Percentiles rank a stretch among this genome's conserved stretches.
Evolutionary conservation across 768 basidiomycete species (phyloP).

Genomic region (Boletus vinaceobasis): DNA sequence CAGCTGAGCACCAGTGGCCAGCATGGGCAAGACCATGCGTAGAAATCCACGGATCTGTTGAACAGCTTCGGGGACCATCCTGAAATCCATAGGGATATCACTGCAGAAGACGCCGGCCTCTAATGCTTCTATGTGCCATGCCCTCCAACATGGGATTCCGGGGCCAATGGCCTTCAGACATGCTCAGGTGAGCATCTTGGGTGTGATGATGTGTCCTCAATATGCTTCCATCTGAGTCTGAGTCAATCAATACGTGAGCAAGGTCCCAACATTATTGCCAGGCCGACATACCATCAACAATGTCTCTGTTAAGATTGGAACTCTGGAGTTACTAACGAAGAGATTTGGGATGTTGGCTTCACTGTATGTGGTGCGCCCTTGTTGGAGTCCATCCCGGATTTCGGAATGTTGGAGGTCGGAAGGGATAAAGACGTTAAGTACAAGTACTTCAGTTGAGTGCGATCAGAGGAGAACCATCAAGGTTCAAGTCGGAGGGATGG

Average conservation of each 20-base stretch:
- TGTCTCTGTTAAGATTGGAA: too few relatives aligned
- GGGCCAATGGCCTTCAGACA: constrained; percentile 95
- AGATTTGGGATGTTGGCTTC: too few relatives aligned
- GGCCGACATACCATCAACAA: constrained; percentile 81
- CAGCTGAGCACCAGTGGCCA: constrained; percentile 47
- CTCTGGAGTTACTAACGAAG: too few relatives aligned
- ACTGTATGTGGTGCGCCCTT: too few relatives aligned
- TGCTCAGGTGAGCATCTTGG: constrained; percentile 86
- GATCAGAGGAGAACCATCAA: too few relatives aligned
- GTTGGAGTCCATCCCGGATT: too few relatives aligned
- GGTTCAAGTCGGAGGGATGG: too few relatives aligned
- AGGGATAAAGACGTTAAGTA: too few relatives aligned
- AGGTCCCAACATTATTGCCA: background rate
- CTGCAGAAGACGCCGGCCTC: constrained; percentile 98
- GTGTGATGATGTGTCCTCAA: constrained; percentile 91
- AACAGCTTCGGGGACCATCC: constrained; percentile 82
- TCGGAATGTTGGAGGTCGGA: too few relatives aligned
- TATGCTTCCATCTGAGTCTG: constrained; percentile 86
- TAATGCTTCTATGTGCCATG: constrained; percentile 97
- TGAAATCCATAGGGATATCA: constrained; percentile 94
- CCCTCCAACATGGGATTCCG: constrained; percentile 98
- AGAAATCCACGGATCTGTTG: constrained; percentile 57
- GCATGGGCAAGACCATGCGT: background rate
- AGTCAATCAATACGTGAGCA: constrained; percentile 4
- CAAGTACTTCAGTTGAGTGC: too few relatives aligned